Base-by-base conservation (phyloP, 805 yeast genomes). In the Ogataea wickerhamii region DNA sequence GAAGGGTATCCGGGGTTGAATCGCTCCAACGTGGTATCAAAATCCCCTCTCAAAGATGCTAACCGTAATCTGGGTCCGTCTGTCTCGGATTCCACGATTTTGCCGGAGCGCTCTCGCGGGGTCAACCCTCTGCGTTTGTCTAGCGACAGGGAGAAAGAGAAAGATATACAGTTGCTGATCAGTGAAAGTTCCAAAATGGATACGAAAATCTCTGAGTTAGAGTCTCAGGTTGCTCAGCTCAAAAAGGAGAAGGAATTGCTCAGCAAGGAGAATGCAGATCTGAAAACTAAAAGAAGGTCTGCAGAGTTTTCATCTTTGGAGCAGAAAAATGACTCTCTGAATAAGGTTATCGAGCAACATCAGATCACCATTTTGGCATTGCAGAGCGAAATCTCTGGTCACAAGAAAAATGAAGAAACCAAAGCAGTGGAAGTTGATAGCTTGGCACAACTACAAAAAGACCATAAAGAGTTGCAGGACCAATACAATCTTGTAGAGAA, bases 161-260 rank as follows among this genome's bases (percentile, higher is more conserved):
- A 69, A 35, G 78, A 74, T 43, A 60, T 73, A 20, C 66, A 67
- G 40, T 43, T 69, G 26, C 55, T 75, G 8, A 48, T 71, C 18
- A 67, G 64, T 21, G 78, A 73, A 48, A 71, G 74, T 28, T 61
- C 71, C 14, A 66, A 73, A 43, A 68, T 74, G 73, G 81, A 77
- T 43, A 45, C 50, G 11, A 58, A 59, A 29, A 70, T 71, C 18
- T 60, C 71, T 3, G 54, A 56, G 8, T 55, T 70, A 18, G 71
- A 70, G 43, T 44, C 51, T 17, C 51, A 56, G 17, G 19, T 55
- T 16, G 32, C 39, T 11, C 31, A 35, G 3, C 32, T 46, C n/a
- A 37, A 45, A 8, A 39, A 35, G 14, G 40, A 43, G 19, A 45
- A 48, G 14, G 25, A 31, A 16, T 32, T 32, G 4, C 32, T 45